Conservation (phyloP, 208 protist genomes). For the Paratrypanosoma confusum region DNA sequence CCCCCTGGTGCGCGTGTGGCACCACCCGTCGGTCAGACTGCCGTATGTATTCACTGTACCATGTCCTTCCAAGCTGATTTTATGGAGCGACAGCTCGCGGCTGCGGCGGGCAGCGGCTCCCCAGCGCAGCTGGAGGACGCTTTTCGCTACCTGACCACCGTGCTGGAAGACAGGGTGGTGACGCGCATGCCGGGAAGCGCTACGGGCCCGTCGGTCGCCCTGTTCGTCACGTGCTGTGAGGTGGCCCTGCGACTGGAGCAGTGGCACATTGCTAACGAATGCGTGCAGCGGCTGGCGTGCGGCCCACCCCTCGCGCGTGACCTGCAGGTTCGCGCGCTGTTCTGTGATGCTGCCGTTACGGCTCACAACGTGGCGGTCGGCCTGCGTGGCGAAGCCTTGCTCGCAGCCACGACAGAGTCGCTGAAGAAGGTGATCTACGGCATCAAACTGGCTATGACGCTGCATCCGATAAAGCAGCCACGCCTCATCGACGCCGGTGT, state of each 20-base stretch:
- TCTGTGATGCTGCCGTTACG: slow-evolving; percentile 49
- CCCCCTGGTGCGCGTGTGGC: too few species aligned
- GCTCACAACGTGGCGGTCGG: slow-evolving; percentile 22
- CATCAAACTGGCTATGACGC: slow-evolving; percentile 44
- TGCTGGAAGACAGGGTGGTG: background rate
- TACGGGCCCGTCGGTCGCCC: slow-evolving; percentile 16
- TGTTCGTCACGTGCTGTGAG: slow-evolving; percentile 67
- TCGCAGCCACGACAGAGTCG: slow-evolving; percentile 30
- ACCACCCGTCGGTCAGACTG: too few species aligned
- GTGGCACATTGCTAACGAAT: slow-evolving; percentile 43
- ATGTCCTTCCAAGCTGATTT: slow-evolving; percentile 17
- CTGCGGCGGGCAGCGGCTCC: slow-evolving; percentile 10
- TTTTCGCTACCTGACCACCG: slow-evolving; percentile 14
- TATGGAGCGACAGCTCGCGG: slow-evolving; percentile 21
- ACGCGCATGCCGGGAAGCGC: background rate
- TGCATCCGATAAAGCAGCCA: slow-evolving; percentile 52
- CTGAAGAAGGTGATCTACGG: slow-evolving; percentile 40
- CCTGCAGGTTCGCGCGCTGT: slow-evolving; percentile 37
- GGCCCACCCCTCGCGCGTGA: slow-evolving; percentile 21
- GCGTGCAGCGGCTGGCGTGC: slow-evolving; percentile 15
- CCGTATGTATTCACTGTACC: background rate
- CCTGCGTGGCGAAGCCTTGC: slow-evolving; percentile 22
- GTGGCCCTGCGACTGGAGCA: slow-evolving; percentile 45
- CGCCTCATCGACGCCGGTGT: slow-evolving; percentile 34
- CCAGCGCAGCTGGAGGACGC: slow-evolving; percentile 12